Evolutionary conservation across 2,329 filamentous ascomycete genomes (phyloP), one percentile per base, ranked within the genome.

Genomic region (Colletotrichum agaves): DNA sequence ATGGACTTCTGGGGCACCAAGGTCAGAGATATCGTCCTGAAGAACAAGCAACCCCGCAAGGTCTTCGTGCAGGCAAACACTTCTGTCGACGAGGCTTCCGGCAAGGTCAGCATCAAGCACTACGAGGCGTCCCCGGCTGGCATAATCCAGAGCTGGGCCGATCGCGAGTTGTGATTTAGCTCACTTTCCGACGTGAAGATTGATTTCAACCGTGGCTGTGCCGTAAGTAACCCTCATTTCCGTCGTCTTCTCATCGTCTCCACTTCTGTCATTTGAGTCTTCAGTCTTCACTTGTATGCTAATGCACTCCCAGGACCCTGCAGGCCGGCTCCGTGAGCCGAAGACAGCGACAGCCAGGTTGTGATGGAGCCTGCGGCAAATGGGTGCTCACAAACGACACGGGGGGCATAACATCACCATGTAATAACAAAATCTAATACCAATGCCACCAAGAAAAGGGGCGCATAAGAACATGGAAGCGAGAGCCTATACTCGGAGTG

Each of bases 31-130:
- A 87, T 92, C 68, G 92, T 95, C 23, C 79, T 95, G 46, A 84
- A 85, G 73, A 92, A 93, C 79, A 93, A 93, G 82, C 91, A 92
- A 79, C 92, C 92, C n/a, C 83, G 92, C 67, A 94, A 94, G 83
- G 91, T 98, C 49, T 98, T 97, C 81, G 93, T 98, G 61, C 94
- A 98, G 82, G 93, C 93, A 67, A 98, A 97, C 79, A 98, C 95
- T 0, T 86, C 90, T 63, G 76, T 96, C 44, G 88, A 91, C 69
- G 85, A 88, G 77, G 81, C 85, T 12, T 88, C 86, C 0, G 93
- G 91, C 64, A 87, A 90, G 77, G 92, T 97, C 33, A 85, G 84
- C 13, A 80, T 97, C 78, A 92, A 90, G 81, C 93, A 98, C 81
- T 98, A 98, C 79, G 93, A 97, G 72, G 86, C 94, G 1, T 92